These are phyloP conservation scores for Cytospora piceae DNA, from an alignment of 2,329 filamentous ascomycete genomes.

Conservation along the genomic window DNA sequence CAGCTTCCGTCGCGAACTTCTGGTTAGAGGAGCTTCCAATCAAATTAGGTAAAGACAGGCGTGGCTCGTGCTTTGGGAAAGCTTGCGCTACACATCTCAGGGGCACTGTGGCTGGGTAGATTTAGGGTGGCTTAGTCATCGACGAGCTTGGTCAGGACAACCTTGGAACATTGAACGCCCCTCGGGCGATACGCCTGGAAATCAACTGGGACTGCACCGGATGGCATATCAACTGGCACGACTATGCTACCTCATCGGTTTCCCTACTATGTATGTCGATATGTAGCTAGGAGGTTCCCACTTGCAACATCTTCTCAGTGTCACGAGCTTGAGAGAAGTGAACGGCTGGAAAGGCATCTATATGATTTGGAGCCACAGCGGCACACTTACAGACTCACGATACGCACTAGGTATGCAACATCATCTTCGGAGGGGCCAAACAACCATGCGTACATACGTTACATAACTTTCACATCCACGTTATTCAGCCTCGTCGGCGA, in stretches of 20 bases:
- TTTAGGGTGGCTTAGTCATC: background rate
- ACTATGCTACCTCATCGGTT: background rate
- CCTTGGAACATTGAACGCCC: no score
- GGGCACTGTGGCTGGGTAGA: no score
- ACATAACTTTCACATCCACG: background rate
- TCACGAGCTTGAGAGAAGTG: background rate
- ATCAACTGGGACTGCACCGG: no score
- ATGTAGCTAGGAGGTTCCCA: background rate
- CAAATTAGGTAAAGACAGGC: background rate
- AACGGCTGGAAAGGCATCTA: background rate
- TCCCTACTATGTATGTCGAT: background rate
- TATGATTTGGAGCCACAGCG: background rate
- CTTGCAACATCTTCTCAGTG: background rate
- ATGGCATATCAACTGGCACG: background rate
- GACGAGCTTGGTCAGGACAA: no score
- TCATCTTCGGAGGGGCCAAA: background rate
- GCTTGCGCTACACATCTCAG: background rate
- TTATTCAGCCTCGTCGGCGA: constrained; percentile 21
- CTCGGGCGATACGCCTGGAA: no score
- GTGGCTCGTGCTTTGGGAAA: background rate
- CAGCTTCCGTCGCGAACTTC: constrained; percentile 8
- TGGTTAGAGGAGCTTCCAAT: background rate
- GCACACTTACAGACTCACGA: background rate
- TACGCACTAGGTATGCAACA: background rate
- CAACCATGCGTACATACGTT: background rate